These are phyloP conservation scores for Didymellaceae sp. DNA, from an alignment of 2,329 filamentous ascomycete genomes.

Conservation along the genomic window DNA sequence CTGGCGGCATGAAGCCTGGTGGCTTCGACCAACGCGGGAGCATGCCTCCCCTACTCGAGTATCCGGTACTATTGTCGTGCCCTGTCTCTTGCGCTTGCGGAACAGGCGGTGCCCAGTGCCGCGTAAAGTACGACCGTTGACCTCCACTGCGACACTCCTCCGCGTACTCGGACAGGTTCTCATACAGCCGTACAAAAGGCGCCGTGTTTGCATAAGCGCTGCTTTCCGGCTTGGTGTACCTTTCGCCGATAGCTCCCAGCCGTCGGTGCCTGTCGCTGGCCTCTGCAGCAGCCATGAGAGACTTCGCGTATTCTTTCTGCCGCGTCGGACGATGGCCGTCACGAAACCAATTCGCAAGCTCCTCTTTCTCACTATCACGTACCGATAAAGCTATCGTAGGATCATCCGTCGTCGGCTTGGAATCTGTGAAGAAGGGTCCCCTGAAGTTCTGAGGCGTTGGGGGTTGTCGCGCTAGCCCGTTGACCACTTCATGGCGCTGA, in stretches of 20 bases:
- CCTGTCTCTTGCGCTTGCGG: conserved; percentile 50
- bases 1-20: background rate
- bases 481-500: conserved; percentile 30
- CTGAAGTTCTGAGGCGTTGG: conserved; percentile 46
- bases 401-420: conserved; percentile 36
- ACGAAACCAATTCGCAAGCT: conserved; percentile 52
- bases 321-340: conserved; percentile 36
- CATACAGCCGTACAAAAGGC: conserved; percentile 51
- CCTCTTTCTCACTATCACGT: conserved; percentile 40
- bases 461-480: conserved; percentile 30
- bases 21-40: background rate
- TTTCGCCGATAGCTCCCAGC: conserved; percentile 24
- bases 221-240: background rate
- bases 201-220: conserved; percentile 37
- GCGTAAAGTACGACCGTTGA: conserved; percentile 50
- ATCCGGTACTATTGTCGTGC: conserved; percentile 48
- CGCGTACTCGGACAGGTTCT: conserved; percentile 52
- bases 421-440: conserved; percentile 47
- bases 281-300: conserved; percentile 29
- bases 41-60: conserved; percentile 35
- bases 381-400: conserved; percentile 33
- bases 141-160: conserved; percentile 33
- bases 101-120: conserved; percentile 45
- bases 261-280: conserved; percentile 15
- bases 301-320: conserved; percentile 35